Base-by-base conservation (phyloP, 2,329 filamentous ascomycete genomes). In the Leptodontidium sp. region DNA sequence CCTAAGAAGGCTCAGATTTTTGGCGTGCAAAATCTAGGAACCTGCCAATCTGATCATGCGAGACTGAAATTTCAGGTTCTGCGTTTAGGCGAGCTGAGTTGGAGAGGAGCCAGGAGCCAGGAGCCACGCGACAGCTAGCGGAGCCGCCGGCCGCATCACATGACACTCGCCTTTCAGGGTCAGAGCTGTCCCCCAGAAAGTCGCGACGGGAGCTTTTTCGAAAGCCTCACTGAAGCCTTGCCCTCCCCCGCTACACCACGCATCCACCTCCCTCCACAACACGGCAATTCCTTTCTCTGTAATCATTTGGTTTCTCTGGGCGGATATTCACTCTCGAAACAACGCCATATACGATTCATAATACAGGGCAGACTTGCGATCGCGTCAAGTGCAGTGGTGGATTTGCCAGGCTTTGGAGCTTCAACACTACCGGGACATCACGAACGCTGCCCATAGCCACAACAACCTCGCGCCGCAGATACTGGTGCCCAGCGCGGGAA, bases 241-340 rank as follows among this genome's bases (percentile, higher is more conserved):
- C 64, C 45, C 45, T 40, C 21, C 47, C 45, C 26, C 29, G 26
- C 35, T 35, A 32, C 55, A 29, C 47, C 12, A 32, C 50, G 45
- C 29, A 29, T 17, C 53, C 47, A 29, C 47, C 38, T 32, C 21
- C 29, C n/a, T 24, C 26, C 43, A 24, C 35, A 32, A 4, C 6
- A 57, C 43, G 7, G 59, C 21, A n/a, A 17, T 50, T 65, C 14
- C 52, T 50, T 65, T 65, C 63, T 49, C 52, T 65, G 53, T 65
- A 65, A 43, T 24, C 40, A 38, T 55, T 65, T 59, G n/a, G 40
- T 58, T 65, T 38, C 26, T 43, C 35, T 59, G 35, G 24, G 32
- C 55, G 4, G 43, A 24, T 26, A 59, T 17, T 14, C 12, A 21
- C 35, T 6, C n/a, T 43, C 38, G 35, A 21, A 59, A 26, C 6